phyloP scores from a whole-genome alignment of 306 rosid species.

The Vigna angularis region DNA sequence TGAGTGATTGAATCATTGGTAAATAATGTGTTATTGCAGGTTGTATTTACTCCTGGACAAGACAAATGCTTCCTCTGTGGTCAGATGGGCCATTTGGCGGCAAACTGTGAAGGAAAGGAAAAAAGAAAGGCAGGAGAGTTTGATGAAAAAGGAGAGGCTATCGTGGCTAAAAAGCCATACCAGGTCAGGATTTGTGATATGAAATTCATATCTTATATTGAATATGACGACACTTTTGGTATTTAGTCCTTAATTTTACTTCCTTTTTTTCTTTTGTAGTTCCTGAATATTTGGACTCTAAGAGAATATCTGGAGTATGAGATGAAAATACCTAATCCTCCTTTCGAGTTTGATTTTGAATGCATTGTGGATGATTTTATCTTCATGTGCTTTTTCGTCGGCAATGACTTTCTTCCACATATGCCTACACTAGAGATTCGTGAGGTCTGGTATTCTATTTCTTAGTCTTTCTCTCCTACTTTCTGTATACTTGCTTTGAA shows the following conservation, averaged over 20 bases:
- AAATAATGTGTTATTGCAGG: constrained; percentile 57
- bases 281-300: constrained; percentile 92
- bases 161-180: constrained; percentile 78
- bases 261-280: constrained; percentile 55
- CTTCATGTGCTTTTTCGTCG: constrained; percentile 94
- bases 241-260: constrained; percentile 17
- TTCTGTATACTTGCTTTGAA: not conserved
- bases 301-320: constrained; percentile 94
- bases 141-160: constrained; percentile 82
- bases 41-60: constrained; percentile 94
- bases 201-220: not conserved
- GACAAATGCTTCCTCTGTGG: constrained; percentile 97
- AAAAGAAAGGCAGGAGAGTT: constrained; percentile 88
- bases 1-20: constrained; percentile 28
- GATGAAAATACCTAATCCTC: constrained; percentile 74
- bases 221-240: not conserved
- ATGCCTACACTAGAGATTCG: constrained; percentile 99
- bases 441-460: constrained; percentile 64
- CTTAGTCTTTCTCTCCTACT: constrained; percentile 6
- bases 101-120: constrained; percentile 85
- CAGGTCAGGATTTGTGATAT: constrained; percentile 63
- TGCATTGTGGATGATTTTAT: constrained; percentile 94
- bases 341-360: constrained; percentile 82
- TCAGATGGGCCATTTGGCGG: constrained; percentile 94
- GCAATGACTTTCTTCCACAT: constrained; percentile 98